phyloP scores from a whole-genome alignment of 805 yeast species.

The Alloascoidea hylecoeti region DNA sequence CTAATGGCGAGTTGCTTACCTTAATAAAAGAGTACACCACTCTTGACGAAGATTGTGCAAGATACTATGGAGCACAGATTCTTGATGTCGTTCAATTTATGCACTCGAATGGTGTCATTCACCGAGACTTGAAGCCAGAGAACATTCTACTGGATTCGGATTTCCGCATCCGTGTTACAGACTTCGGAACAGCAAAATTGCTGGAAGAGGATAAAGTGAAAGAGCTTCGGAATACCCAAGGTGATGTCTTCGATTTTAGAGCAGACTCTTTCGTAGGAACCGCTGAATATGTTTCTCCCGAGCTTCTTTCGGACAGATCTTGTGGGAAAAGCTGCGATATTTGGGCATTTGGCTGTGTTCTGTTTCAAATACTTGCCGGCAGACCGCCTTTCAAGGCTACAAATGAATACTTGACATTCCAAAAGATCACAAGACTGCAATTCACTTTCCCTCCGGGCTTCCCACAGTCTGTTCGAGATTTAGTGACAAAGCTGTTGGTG shows the following conservation, averaged over 20 bases:
- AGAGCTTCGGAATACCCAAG: constrained; percentile 16
- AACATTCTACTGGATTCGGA: constrained; percentile 75
- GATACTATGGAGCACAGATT: constrained; percentile 74
- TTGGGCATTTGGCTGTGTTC: constrained; percentile 92
- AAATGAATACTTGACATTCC: constrained; percentile 78
- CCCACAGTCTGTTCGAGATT: constrained; percentile 48
- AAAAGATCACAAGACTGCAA: constrained; percentile 67
- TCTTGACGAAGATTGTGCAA: constrained; percentile 57
- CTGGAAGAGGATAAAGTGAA: constrained; percentile 18
- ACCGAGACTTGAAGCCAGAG: constrained; percentile 91
- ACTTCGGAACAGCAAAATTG: constrained; percentile 92
- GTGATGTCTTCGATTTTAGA: constrained; percentile 16
- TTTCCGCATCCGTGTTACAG: constrained; percentile 84
- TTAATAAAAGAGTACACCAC: constrained; percentile 64
- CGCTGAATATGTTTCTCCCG: constrained; percentile 94
- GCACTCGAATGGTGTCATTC: constrained; percentile 82
- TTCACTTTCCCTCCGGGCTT: constrained; percentile 58
- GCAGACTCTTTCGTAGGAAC: constrained; percentile 83
- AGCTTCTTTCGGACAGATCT: constrained; percentile 57
- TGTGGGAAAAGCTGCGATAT: constrained; percentile 78
- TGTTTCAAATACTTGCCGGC: constrained; percentile 74
- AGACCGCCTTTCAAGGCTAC: constrained; percentile 81
- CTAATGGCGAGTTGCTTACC: constrained; percentile 85
- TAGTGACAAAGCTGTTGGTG: constrained; percentile 52
- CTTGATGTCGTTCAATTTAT: constrained; percentile 86